phyloP scores from a whole-genome alignment of 805 yeast species.

The Barnettozyma siamensis region DNA sequence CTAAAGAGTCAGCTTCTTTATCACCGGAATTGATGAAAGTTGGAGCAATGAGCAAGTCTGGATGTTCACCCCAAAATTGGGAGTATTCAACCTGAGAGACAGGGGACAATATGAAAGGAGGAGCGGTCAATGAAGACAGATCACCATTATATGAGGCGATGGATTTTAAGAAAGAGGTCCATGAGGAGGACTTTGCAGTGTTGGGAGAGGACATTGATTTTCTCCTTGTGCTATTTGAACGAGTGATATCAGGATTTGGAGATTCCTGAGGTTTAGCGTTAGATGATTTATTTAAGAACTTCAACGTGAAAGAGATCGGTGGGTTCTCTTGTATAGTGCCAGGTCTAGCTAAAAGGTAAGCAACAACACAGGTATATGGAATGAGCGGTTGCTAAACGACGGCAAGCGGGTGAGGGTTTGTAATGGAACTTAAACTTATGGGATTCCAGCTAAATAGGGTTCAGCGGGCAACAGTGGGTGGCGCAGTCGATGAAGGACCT shows the following conservation, averaged over 20 bases:
- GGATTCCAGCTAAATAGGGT: too few relatives aligned
- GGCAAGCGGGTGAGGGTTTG: too few relatives aligned
- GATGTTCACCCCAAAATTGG: slow-evolving; percentile 94
- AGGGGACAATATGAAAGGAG: slow-evolving; percentile 92
- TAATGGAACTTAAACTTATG: too few relatives aligned
- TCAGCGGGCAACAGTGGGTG: too few relatives aligned
- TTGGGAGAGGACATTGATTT: slow-evolving; percentile 20
- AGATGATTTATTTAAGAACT: neutral
- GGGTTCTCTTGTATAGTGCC: too few relatives aligned
- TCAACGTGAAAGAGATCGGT: neutral
- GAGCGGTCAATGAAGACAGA: slow-evolving; percentile 89
- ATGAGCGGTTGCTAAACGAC: too few relatives aligned
- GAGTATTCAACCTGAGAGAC: slow-evolving; percentile 87
- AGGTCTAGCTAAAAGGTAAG: too few relatives aligned
- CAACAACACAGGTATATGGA: too few relatives aligned
- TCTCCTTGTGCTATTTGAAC: neutral
- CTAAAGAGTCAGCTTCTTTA: slow-evolving; percentile 44
- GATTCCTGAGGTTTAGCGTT: neutral
- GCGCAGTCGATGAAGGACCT: too few relatives aligned
- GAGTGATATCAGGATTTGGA: slow-evolving; percentile 2
- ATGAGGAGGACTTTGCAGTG: slow-evolving; percentile 45
- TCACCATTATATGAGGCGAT: slow-evolving; percentile 93
- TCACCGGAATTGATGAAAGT: slow-evolving; percentile 39
- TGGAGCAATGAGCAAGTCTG: slow-evolving; percentile 75
- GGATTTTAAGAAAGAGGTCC: slow-evolving; percentile 89